Conservation (phyloP, 805 yeast species). For the Wickerhamomyces sydowiorum region DNA sequence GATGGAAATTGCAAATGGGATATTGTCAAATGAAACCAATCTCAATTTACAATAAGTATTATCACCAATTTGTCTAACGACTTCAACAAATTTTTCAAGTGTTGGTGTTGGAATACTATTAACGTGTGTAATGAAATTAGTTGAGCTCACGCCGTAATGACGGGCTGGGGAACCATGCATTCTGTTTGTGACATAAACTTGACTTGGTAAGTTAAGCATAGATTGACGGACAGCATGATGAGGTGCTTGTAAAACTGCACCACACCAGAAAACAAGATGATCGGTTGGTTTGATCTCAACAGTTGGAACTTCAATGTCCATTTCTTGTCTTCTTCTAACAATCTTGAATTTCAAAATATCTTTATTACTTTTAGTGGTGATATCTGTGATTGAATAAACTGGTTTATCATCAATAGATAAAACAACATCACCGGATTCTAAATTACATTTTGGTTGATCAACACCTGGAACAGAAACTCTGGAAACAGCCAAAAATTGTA, state of each 20-base stretch:
- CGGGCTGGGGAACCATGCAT: constrained; percentile 82
- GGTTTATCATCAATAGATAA: constrained; percentile 61
- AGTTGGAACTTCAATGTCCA: constrained; percentile 60
- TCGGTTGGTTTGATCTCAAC: constrained; percentile 57
- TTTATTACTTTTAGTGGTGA: constrained; percentile 34
- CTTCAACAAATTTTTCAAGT: constrained; percentile 58
- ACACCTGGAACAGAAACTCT: constrained; percentile 54
- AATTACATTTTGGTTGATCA: constrained; percentile 15
- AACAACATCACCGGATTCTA: constrained; percentile 67
- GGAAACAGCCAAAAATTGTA: constrained; percentile 67
- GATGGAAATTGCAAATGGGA: constrained; percentile 79
- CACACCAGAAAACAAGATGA: constrained; percentile 75
- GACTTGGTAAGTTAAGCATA: constrained; percentile 69
- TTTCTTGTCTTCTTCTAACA: constrained; percentile 63
- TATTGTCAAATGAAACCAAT: constrained; percentile 76
- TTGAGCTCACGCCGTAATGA: constrained; percentile 71
- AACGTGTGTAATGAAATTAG: constrained; percentile 85
- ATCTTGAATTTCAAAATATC: constrained; percentile 50
- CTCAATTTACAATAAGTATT: constrained; percentile 77
- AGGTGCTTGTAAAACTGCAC: constrained; percentile 79
- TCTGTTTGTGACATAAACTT: constrained; percentile 74
- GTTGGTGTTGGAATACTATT: constrained; percentile 72
- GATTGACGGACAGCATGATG: constrained; percentile 90
- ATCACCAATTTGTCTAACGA: constrained; percentile 68
- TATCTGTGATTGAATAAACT: constrained; percentile 62